Evolutionary conservation across 106 monocot species (phyloP), one percentile per base, ranked within the genome.

Genomic region (Allium cepa): DNA sequence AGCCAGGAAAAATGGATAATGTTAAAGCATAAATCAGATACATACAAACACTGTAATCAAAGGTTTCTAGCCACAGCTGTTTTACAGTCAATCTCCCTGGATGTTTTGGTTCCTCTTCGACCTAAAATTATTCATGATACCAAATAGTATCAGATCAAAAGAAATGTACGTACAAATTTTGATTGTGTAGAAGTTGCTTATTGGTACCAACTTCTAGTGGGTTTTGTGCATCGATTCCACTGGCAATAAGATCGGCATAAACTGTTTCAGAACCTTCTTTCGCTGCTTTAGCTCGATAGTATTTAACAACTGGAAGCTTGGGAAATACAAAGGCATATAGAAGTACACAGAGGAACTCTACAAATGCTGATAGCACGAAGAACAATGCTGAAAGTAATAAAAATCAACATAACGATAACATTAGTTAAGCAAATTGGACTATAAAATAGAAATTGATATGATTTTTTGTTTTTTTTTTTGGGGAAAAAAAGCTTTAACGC

Each of bases 1-100:
- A 94, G 0, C 94, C 90, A 62, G 88, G 94, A 53, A 95, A 91
- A 57, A 95, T 95, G 16, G 94, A 95, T 49, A 95, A 66, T 12
- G 94, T 88, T 47, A 95, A 59, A 15, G 80, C 71, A 73, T 91
- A 95, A 12, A 83, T 91, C 61, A 91, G 72, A 68, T 52, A 85
- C 46, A 87, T 15, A 56, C 77, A 84, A 9, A 88, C 7, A n/a
- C 67, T 80, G 73, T 90, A 95, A 68, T 95, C 91, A 8, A 81
- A 66, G 66, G 90, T 95, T 59, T 88, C 71, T 17, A 64, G 22
- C 5, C 88, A 71, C 27, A 91, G 61, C 53, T 88, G 71, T 60
- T 68, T 91, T 67, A 50, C 82, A 56, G 73, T 85, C 59, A 90
- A 77, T 53, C 75, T 71, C 70, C 75, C 80, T 11, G 63, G 56